A percentile compares a stretch with the other conserved stretches of the same genome.
Conservation (phyloP, 805 yeast genomes). For the Candida pseudoglaebosa region DNA sequence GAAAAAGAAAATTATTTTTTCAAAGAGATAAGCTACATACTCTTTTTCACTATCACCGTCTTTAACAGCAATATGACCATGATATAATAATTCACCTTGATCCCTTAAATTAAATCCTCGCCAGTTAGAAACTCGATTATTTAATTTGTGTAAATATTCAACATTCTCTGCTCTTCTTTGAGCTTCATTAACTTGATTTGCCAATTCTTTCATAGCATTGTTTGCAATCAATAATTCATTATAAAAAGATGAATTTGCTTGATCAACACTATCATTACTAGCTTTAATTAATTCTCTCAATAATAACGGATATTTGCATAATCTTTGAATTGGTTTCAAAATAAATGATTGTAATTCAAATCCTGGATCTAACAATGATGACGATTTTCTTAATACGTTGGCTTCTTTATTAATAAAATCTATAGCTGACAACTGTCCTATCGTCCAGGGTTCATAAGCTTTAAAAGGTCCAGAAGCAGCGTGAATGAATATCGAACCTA, state of each 20-base stretch:
- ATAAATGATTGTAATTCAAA: slow-evolving; percentile 86
- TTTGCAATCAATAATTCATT: slow-evolving; percentile 70
- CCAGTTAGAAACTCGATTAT: slow-evolving; percentile 84
- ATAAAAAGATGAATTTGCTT: slow-evolving; percentile 29
- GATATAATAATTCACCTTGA: slow-evolving; percentile 81
- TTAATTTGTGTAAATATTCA: slow-evolving; percentile 61
- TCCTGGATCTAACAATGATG: slow-evolving; percentile 69
- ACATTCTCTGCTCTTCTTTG: slow-evolving; percentile 89
- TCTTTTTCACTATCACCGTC: slow-evolving; percentile 77
- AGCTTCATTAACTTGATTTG: slow-evolving; percentile 85
- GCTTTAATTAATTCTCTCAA: slow-evolving; percentile 69
- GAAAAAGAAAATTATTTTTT: slow-evolving; percentile 52
- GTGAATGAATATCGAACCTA: slow-evolving; percentile 85
- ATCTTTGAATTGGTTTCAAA: slow-evolving; percentile 91
- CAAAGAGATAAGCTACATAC: slow-evolving; percentile 86
- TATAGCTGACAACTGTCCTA: slow-evolving; percentile 83
- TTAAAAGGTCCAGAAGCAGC: slow-evolving; percentile 77
- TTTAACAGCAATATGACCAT: slow-evolving; percentile 64
- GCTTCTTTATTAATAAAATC: slow-evolving; percentile 70
- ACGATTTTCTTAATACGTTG: slow-evolving; percentile 49
- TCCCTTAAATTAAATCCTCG: slow-evolving; percentile 75
- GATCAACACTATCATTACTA: slow-evolving; percentile 40
- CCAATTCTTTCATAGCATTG: slow-evolving; percentile 76
- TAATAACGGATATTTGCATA: slow-evolving; percentile 91
- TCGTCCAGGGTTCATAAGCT: slow-evolving; percentile 91